phyloP scores from a whole-genome alignment of 768 basidiomycete species.

The Podaxis mareebaensis region DNA sequence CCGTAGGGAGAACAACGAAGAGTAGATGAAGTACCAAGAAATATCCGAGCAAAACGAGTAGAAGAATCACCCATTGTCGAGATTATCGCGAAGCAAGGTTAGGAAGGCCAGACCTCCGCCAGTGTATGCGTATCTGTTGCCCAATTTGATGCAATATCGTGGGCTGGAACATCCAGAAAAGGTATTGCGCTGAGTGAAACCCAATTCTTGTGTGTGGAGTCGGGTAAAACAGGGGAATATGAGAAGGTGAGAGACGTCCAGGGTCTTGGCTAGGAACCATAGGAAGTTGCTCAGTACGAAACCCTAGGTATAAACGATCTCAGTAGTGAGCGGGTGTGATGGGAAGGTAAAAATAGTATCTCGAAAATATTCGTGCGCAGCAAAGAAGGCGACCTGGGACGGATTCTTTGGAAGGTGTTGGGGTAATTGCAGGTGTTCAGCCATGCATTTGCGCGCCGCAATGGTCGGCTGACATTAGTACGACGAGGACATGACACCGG shows the following conservation, averaged over 20 bases:
- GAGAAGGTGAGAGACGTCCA: neutral
- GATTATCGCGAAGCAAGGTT: neutral
- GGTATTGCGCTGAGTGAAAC: neutral
- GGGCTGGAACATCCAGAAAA: neutral
- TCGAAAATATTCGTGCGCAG: neutral
- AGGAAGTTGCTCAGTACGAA: neutral
- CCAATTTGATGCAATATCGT: constrained; percentile 6
- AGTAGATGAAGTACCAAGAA: neutral
- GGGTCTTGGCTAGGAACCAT: too few species aligned
- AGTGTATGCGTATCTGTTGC: neutral
- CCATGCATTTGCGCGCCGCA: neutral
- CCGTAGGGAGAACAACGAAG: neutral
- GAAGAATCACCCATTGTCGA: neutral
- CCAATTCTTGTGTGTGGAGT: neutral
- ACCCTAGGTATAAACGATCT: neutral
- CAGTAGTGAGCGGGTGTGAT: neutral
- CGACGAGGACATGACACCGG: neutral
- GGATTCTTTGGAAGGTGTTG: neutral
- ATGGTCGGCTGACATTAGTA: neutral
- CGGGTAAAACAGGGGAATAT: constrained; percentile 1
- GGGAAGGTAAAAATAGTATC: neutral
- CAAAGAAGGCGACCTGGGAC: neutral
- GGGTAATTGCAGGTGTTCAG: neutral
- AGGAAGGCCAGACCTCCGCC: neutral
- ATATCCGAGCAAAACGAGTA: neutral